A percentile compares a stretch with the other conserved stretches of the same genome.
phyloP scores from a whole-genome alignment of 2,329 filamentous ascomycete genomes.

The Sphaerulina vaccinii region DNA sequence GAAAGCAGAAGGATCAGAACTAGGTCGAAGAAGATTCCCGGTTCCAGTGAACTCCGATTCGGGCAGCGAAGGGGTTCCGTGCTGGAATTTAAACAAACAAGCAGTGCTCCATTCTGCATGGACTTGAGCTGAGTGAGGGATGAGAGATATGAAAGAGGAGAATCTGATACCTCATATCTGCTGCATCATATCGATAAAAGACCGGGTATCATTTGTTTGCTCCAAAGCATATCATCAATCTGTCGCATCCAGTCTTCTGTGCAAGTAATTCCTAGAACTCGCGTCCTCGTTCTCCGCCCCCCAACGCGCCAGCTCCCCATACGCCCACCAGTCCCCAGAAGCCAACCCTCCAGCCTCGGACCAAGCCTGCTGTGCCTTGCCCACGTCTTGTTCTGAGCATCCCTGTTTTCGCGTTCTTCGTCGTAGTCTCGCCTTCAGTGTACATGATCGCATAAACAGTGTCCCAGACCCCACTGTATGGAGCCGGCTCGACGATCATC shows the following conservation, averaged over 20 bases:
- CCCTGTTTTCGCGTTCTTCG: slow-evolving; percentile 36
- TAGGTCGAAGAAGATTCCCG: no score
- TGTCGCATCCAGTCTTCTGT: not conserved
- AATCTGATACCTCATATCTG: no score
- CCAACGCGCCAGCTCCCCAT: slow-evolving; percentile 67
- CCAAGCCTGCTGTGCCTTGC: slow-evolving; percentile 67
- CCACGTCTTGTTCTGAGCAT: slow-evolving; percentile 54
- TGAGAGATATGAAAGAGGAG: no score
- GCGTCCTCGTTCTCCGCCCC: slow-evolving; percentile 55
- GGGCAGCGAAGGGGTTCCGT: no score
- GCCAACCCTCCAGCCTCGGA: slow-evolving; percentile 73
- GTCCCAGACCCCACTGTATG: slow-evolving; percentile 81
- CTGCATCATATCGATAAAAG: no score
- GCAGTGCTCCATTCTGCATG: no score
- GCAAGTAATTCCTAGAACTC: slow-evolving; percentile 31
- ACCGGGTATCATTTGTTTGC: slow-evolving; percentile 11
- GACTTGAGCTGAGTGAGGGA: no score
- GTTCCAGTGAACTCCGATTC: no score
- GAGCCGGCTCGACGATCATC: slow-evolving; percentile 76
- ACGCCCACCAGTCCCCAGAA: slow-evolving; percentile 75
- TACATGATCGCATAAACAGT: slow-evolving; percentile 85
- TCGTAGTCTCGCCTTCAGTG: slow-evolving; percentile 67
- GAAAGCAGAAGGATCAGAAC: no score
- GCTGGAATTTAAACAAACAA: no score
- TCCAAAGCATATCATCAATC: slow-evolving; percentile 9